A percentile compares a stretch with the other conserved stretches of the same genome.
phyloP scores from a whole-genome alignment of 2,329 filamentous ascomycete genomes.

The Fusarium stilboides region DNA sequence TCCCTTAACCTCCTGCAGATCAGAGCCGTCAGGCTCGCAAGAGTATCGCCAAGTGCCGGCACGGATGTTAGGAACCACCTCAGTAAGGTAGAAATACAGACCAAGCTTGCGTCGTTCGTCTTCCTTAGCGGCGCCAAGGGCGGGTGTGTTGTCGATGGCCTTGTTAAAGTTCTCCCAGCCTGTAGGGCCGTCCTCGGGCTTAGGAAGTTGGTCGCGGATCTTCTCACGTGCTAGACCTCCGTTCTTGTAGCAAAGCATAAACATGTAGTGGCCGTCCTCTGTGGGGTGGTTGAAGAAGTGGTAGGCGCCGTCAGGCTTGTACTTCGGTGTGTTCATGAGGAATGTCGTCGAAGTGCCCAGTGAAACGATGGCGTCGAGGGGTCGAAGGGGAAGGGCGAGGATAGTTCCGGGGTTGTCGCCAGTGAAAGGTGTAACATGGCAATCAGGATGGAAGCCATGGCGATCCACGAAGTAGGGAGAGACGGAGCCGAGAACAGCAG shows the following conservation, averaged over 20 bases:
- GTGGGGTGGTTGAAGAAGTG: constrained; percentile 99
- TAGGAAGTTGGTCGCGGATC: constrained; percentile 84
- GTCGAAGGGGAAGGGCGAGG: constrained; percentile 87
- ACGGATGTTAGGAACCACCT: constrained; percentile 93
- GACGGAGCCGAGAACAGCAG: constrained; percentile 81
- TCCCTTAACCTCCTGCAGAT: constrained; percentile 56
- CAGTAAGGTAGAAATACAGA: constrained; percentile 94
- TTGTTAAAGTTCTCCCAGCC: constrained; percentile 88
- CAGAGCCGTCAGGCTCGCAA: constrained; percentile 69
- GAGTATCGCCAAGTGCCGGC: constrained; percentile 90
- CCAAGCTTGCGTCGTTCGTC: constrained; percentile 81
- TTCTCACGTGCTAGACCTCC: constrained; percentile 93
- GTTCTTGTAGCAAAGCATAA: constrained; percentile 99
- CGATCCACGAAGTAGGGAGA: constrained; percentile 83
- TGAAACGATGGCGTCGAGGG: constrained; percentile 93
- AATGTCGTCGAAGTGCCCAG: constrained; percentile 97
- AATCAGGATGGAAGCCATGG: constrained; percentile 83
- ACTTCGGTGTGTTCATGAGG: constrained; percentile 95
- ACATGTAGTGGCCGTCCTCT: constrained; percentile 94
- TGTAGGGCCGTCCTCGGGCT: constrained; percentile 61
- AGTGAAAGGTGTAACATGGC: constrained; percentile 87
- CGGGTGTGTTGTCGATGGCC: constrained; percentile 75
- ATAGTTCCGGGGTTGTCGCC: constrained; percentile 98
- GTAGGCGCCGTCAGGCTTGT: constrained; percentile 90
- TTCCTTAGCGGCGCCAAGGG: constrained; percentile 72